phyloP scores from a whole-genome alignment of 148 eudicot species.

The Gaultheria prostrata region DNA sequence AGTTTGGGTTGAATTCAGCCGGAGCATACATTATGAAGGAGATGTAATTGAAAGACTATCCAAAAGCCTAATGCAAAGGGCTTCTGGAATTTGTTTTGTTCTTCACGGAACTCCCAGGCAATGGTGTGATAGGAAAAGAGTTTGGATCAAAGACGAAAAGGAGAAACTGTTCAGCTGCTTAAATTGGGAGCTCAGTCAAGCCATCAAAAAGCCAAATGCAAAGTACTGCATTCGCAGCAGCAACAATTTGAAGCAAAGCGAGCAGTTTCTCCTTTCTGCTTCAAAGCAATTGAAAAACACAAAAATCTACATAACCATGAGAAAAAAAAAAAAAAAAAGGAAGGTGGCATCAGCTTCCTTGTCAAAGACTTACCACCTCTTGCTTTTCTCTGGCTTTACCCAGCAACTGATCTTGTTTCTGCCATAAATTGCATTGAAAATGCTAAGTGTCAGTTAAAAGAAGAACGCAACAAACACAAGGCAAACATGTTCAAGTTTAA shows the following conservation, averaged over 20 bases:
- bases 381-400: slow-evolving; percentile 75
- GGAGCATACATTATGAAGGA: slow-evolving; percentile 72
- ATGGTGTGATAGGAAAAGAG: slow-evolving; percentile 65
- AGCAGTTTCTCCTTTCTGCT: too few species aligned
- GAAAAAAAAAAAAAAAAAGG: neutral
- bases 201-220: too few species aligned
- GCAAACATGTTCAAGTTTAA: neutral
- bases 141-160: slow-evolving; percentile 71
- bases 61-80: slow-evolving; percentile 27
- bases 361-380: slow-evolving; percentile 41
- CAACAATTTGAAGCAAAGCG: too few species aligned
- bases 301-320: neutral
- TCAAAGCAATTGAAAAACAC: neutral
- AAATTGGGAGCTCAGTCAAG: slow-evolving; percentile 33
- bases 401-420: slow-evolving; percentile 67
- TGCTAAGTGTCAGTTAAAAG: neutral
- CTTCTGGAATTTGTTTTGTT: slow-evolving; percentile 38
- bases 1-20: slow-evolving; percentile 71
- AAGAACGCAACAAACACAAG: neutral
- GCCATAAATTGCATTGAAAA: slow-evolving; percentile 28
- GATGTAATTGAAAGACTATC: slow-evolving; percentile 42
- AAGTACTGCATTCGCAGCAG: too few species aligned
- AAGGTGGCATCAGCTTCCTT: slow-evolving; percentile 10
- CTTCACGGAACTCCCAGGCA: slow-evolving; percentile 95
- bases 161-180: slow-evolving; percentile 52